phyloP scores from a whole-genome alignment of 2,329 filamentous ascomycete genomes.

The Ophioceras dolichostomum region DNA sequence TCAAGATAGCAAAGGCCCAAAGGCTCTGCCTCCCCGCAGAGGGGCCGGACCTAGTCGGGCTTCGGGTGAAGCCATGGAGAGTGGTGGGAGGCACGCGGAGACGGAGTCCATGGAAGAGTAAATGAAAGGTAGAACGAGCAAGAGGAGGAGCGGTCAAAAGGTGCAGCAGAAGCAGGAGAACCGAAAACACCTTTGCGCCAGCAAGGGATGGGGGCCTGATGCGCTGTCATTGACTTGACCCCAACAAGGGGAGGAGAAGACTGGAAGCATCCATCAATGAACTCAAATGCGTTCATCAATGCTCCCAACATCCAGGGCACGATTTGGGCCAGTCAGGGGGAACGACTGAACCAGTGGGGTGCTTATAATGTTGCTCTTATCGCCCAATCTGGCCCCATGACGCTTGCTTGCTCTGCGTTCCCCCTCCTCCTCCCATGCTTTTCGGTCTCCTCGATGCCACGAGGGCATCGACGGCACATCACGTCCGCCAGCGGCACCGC shows the following conservation, averaged over 20 bases:
- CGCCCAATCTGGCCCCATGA: background rate
- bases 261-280: background rate
- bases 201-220: background rate
- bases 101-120: too few species aligned
- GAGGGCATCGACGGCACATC: too few species aligned
- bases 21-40: background rate
- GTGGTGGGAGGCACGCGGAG: too few species aligned
- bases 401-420: background rate
- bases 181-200: too few species aligned
- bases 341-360: conserved; percentile 11
- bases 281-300: background rate
- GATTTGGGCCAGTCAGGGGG: background rate
- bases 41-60: background rate
- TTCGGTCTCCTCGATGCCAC: too few species aligned
- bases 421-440: background rate
- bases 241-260: background rate
- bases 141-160: too few species aligned
- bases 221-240: background rate
- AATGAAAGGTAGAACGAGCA: too few species aligned
- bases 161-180: too few species aligned
- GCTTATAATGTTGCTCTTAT: conserved; percentile 2
- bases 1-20: background rate
- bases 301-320: background rate
- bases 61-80: background rate
- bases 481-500: background rate